phyloP scores from a whole-genome alignment of 1,284 basidiomycete species.

The Trichosporon inkin region DNA sequence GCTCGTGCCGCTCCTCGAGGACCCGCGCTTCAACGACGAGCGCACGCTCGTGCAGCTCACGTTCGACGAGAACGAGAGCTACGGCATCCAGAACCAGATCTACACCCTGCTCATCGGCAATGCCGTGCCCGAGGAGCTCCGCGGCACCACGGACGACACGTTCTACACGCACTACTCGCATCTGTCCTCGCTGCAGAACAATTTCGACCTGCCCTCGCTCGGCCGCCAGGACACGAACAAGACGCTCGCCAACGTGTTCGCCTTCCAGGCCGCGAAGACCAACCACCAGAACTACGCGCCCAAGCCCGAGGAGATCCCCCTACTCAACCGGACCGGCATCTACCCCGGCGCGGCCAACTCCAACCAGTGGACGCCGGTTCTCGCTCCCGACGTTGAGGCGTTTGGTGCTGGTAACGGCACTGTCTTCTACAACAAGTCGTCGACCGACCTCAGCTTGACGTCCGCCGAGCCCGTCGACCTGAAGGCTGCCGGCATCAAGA shows the following conservation, averaged over 20 bases:
- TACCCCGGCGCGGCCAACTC: slow-evolving; percentile 36
- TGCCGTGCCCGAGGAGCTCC: slow-evolving; percentile 52
- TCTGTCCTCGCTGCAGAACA: slow-evolving; percentile 60
- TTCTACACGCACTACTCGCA: slow-evolving; percentile 66
- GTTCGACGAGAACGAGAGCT: slow-evolving; percentile 59
- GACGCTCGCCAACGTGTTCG: slow-evolving; percentile 43
- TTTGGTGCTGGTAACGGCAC: slow-evolving; percentile 38
- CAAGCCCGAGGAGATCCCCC: slow-evolving; percentile 26
- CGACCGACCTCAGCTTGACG: slow-evolving; percentile 21
- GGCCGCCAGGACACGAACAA: slow-evolving; percentile 58
- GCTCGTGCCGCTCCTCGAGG: slow-evolving; percentile 56
- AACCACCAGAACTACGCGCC: slow-evolving; percentile 35
- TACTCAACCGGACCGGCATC: slow-evolving; percentile 45
- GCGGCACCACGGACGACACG: slow-evolving; percentile 55
- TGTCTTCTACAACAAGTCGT: slow-evolving; percentile 31
- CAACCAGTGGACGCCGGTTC: slow-evolving; percentile 35
- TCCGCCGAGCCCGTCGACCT: slow-evolving; percentile 24
- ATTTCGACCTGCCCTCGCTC: slow-evolving; percentile 61
- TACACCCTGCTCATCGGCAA: slow-evolving; percentile 56
- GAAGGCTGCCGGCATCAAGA: slow-evolving; percentile 25
- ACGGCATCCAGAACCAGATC: slow-evolving; percentile 38
- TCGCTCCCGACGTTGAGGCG: slow-evolving; percentile 36
- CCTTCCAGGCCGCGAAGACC: slow-evolving; percentile 36
- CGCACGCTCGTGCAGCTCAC: slow-evolving; percentile 59
- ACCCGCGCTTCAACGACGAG: slow-evolving; percentile 55